These are phyloP conservation scores for Ophiocordyceps camponoti-saundersi DNA, from an alignment of 2,329 filamentous ascomycete species.

Conservation along the genomic window DNA sequence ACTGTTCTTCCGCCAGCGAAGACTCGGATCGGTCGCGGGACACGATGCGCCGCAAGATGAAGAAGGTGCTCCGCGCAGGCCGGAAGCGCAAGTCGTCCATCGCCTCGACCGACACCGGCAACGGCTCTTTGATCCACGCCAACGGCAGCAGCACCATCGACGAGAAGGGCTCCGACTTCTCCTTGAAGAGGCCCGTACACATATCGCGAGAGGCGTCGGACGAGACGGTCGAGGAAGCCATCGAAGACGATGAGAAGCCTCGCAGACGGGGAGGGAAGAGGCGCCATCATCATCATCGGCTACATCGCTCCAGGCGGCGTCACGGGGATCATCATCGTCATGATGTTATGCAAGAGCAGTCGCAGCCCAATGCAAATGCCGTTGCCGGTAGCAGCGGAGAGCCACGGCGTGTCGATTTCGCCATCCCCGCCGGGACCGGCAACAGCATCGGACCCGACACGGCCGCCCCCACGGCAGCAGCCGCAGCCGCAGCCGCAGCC, in stretches of 20 bases:
- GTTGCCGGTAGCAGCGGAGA: conserved; percentile 16
- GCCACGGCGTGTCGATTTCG: conserved; percentile 43
- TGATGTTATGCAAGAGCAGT: conserved; percentile 2
- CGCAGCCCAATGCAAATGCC: background rate
- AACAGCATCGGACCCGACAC: background rate
- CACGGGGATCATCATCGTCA: conserved; percentile 18
- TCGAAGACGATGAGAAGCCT: conserved; percentile 24
- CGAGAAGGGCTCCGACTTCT: conserved; percentile 20
- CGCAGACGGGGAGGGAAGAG: conserved; percentile 14
- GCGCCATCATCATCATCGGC: conserved; percentile 7
- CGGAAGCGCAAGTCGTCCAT: conserved; percentile 63
- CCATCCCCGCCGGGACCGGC: conserved; percentile 11
- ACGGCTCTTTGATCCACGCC: conserved; percentile 23
- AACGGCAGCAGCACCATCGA: conserved; percentile 16
- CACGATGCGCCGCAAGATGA: conserved; percentile 60
- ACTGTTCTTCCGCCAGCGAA: conserved; percentile 41
- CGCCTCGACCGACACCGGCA: conserved; percentile 44
- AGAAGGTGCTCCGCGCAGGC: conserved; percentile 53
- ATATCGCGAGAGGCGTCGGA: conserved; percentile 18
- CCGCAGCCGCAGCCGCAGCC: conserved; percentile 4
- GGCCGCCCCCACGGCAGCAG: background rate
- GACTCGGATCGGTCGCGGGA: conserved; percentile 36
- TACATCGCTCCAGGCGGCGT: conserved; percentile 18
- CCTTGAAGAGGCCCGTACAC: conserved; percentile 17
- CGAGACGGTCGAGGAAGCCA: conserved; percentile 24